A percentile compares a stretch with the other conserved stretches of the same genome.
Conservation (phyloP, 1,284 basidiomycete genomes). For the Pascua sp. region DNA sequence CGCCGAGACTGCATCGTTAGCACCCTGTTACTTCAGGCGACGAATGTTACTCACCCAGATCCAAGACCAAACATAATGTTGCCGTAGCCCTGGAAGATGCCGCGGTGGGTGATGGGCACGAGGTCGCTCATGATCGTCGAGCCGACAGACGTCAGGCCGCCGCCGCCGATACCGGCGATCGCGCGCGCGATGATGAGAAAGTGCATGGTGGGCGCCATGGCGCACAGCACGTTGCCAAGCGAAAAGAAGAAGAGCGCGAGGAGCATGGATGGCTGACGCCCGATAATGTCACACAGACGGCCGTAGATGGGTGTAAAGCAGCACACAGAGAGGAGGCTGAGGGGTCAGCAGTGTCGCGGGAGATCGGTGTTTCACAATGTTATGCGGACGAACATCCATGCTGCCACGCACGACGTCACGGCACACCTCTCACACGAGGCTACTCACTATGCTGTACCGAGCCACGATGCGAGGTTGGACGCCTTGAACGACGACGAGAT, state of each 20-base stretch:
- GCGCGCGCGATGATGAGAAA: slow-evolving; percentile 74
- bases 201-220: slow-evolving; percentile 76
- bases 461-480: slow-evolving; percentile 67
- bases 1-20: slow-evolving; percentile 59
- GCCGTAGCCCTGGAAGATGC: slow-evolving; percentile 81
- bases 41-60: slow-evolving; percentile 52
- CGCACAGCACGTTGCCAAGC: slow-evolving; percentile 75
- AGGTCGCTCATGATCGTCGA: slow-evolving; percentile 46
- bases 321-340: slow-evolving; percentile 68
- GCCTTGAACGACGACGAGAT: slow-evolving; percentile 47
- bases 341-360: background rate
- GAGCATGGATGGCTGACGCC: slow-evolving; percentile 68
- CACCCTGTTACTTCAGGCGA: background rate
- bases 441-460: slow-evolving; percentile 65
- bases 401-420: no score
- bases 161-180: slow-evolving; percentile 84
- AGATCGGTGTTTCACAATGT: background rate
- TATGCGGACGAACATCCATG: no score
- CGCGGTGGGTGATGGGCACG: slow-evolving; percentile 70
- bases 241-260: slow-evolving; percentile 75
- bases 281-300: slow-evolving; percentile 79
- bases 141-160: slow-evolving; percentile 56
- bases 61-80: slow-evolving; percentile 60
- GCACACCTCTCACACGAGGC: background rate
- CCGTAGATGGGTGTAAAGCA: slow-evolving; percentile 89